Conservation (phyloP, 1,284 basidiomycete genomes). For the Rhodotorula sp. region DNA sequence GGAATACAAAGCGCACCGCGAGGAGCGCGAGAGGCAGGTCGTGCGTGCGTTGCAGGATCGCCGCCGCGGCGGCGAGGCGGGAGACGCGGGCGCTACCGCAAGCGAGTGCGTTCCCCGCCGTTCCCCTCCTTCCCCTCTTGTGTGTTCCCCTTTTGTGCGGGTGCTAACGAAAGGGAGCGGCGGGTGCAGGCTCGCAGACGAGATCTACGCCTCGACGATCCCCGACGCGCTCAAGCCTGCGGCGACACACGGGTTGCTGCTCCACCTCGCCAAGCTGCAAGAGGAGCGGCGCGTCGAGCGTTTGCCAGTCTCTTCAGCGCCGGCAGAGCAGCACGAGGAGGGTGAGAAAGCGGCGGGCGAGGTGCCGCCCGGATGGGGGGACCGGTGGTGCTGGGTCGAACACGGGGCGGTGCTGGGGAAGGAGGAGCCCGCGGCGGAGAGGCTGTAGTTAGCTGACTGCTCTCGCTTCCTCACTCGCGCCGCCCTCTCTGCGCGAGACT, state of each 20-base stretch:
- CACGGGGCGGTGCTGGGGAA: no score
- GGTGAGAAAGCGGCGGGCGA: neutral
- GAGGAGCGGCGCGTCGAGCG: slow-evolving; percentile 63
- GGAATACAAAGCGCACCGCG: slow-evolving; percentile 77
- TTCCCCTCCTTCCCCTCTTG: slow-evolving; percentile 46
- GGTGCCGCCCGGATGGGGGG: neutral
- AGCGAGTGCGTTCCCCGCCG: slow-evolving; percentile 20
- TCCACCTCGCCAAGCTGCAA: slow-evolving; percentile 75
- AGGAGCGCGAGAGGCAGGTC: slow-evolving; percentile 79
- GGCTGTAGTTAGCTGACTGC: neutral
- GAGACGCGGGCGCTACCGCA: slow-evolving; percentile 14
- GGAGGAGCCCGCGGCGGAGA: neutral
- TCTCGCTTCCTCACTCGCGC: no score
- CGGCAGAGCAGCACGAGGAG: neutral
- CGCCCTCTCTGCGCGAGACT: no score
- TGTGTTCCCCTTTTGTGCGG: neutral
- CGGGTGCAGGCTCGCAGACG: slow-evolving; percentile 25
- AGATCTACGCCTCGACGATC: slow-evolving; percentile 42
- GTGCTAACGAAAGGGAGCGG: no score
- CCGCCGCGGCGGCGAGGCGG: neutral
- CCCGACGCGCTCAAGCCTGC: slow-evolving; percentile 71
- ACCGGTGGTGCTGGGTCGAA: slow-evolving; percentile 15
- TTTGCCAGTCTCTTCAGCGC: neutral
- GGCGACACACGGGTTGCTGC: slow-evolving; percentile 67
- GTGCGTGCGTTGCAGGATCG: slow-evolving; percentile 60